Evolutionary conservation across 2,329 filamentous ascomycete species (phyloP).

Genomic region (Kalaharituber pfeilii): DNA sequence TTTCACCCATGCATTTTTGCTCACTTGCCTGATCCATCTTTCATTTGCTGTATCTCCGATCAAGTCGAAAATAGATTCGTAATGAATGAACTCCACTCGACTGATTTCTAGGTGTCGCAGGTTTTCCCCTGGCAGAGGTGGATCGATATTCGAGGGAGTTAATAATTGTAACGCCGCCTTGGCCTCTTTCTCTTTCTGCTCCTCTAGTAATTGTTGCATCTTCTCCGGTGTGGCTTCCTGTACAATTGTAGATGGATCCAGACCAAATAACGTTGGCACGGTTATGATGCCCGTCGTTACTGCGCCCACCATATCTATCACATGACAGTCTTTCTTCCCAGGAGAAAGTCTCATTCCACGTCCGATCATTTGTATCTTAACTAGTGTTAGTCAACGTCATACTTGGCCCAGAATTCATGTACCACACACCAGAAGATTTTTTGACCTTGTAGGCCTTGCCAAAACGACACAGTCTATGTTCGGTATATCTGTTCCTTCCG

Average conservation of each 20-base stretch:
- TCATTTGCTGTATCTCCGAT: slow-evolving; percentile 68
- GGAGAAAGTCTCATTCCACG: slow-evolving; percentile 58
- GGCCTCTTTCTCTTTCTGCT: background rate
- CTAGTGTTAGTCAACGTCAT: background rate
- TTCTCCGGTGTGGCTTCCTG: slow-evolving; percentile 45
- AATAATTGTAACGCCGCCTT: background rate
- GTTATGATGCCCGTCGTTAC: slow-evolving; percentile 72
- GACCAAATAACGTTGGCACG: slow-evolving; percentile 78
- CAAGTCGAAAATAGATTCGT: slow-evolving; percentile 79
- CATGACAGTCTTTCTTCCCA: slow-evolving; percentile 73
- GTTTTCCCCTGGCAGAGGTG: background rate
- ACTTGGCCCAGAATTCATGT: background rate
- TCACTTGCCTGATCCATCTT: slow-evolving; percentile 57
- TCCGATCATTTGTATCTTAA: slow-evolving; percentile 75
- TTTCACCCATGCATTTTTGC: slow-evolving; percentile 65
- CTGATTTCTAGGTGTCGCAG: slow-evolving; percentile 17
- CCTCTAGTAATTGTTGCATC: slow-evolving; percentile 28
- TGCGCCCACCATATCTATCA: slow-evolving; percentile 90
- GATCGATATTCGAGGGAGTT: background rate
- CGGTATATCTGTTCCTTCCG: slow-evolving; percentile 92
- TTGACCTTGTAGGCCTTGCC: slow-evolving; percentile 71
- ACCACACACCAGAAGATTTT: slow-evolving; percentile 53
- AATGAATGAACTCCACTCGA: slow-evolving; percentile 68
- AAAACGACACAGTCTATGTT: slow-evolving; percentile 90
- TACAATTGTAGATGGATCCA: slow-evolving; percentile 67